Evolutionary conservation across 164 flowering plant species (phyloP), one percentile per base, ranked within the genome.

Genomic region (Akebia trifoliata): DNA sequence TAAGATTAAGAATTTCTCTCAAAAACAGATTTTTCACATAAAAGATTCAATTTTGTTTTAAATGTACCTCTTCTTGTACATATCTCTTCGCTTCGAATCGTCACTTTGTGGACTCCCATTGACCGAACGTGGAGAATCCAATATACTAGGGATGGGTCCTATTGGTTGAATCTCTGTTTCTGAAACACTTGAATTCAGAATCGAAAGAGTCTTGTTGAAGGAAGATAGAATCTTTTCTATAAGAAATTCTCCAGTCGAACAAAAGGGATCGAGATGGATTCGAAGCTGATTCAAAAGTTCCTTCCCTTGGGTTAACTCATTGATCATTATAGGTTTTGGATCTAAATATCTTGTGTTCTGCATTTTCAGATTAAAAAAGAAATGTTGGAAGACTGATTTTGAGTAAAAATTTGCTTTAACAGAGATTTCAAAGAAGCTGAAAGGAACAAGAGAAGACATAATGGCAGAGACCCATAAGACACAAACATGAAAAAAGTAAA

Each of bases 251-350:
- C 65, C 70, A 1, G 66, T 67, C 24, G 82, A 50, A n/a, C 84
- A 66, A 10, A 72, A 28, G 6, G 78, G 31, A 45, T 64, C 57
- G 35, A 87, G 38, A 18, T 75, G 77, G 42, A 36, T 43, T 48
- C 55, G 70, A 12, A 91, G 71, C 74, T 82, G 81, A 60, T 71
- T 86, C 5, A 86, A 78, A 2, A 73, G 46, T 54, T 84, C 85
- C 76, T 71, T 70, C 20, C 92, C 96, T 30, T 79, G 83, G 1
- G 68, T 71, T 0, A 91, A 77, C 74, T 87, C 96, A 45, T 63
- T 69, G 60, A 80, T 62, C 65, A 77, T 61, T 64, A 87, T 51
- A 12, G 76, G 62, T 61, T 62, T 74, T 62, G 70, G 75, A 66
- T 82, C 81, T 69, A 68, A 71, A n/a, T 70, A 72, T 53, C 56